Evolutionary conservation across 305 asterid species (phyloP).

Genomic region (Euphrasia arctica): DNA sequence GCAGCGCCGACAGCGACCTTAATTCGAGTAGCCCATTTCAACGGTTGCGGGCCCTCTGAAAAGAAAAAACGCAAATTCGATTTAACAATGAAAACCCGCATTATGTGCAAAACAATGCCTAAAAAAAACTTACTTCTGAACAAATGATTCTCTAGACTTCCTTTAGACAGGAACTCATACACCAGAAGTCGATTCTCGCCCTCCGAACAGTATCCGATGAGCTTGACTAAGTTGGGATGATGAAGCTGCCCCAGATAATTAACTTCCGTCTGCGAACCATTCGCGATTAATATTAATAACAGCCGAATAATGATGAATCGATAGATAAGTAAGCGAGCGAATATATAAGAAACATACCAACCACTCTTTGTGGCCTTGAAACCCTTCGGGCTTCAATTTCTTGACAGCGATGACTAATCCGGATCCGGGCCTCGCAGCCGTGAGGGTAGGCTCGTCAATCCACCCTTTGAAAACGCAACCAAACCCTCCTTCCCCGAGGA

Average conservation of each 20-base stretch:
- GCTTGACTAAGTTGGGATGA: constrained; percentile 64
- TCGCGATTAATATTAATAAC: not conserved
- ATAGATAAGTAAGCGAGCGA: not conserved
- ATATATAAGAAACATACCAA: constrained; percentile 34
- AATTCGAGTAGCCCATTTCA: constrained; percentile 36
- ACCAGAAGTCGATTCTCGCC: constrained; percentile 45
- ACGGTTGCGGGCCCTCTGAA: constrained; percentile 24
- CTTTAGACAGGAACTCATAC: constrained; percentile 61
- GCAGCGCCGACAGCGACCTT: constrained; percentile 33
- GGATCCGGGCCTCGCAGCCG: constrained; percentile 47
- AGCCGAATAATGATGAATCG: not conserved
- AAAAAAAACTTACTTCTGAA: constrained; percentile 43
- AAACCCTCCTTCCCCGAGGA: constrained; percentile 2
- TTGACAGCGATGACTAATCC: constrained; percentile 60
- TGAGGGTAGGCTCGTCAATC: constrained; percentile 23
- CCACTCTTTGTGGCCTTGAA: constrained; percentile 51
- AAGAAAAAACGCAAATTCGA: not conserved
- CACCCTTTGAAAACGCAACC: constrained; percentile 7
- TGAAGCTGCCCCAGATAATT: constrained; percentile 45
- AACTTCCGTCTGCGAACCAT: constrained; percentile 42
- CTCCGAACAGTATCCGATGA: constrained; percentile 53
- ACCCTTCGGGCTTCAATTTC: constrained; percentile 31
- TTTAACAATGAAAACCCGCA: not conserved
- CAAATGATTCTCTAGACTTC: constrained; percentile 58
- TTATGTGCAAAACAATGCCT: not conserved